Evolutionary conservation across 495 filamentous ascomycete genomes (phyloP).

Genomic region (Cercophora newfieldiana): DNA sequence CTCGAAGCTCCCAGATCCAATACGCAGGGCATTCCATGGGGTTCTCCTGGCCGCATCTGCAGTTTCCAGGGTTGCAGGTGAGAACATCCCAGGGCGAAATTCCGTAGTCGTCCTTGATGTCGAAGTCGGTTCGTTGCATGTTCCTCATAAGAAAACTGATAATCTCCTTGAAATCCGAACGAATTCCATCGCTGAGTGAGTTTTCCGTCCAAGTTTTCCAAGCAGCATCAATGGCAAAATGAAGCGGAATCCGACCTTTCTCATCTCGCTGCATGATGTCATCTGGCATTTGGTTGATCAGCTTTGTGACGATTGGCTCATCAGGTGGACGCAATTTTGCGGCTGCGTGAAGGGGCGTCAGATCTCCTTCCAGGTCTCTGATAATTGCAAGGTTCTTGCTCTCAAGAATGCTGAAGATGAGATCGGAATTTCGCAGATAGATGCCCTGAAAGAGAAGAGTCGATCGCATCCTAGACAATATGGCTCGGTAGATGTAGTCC

Average conservation of each 20-base stretch:
- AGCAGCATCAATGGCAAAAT: constrained; percentile 2
- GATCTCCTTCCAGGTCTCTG: not conserved
- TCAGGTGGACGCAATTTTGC: not conserved
- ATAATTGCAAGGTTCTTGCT: not conserved
- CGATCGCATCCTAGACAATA: constrained; percentile 5
- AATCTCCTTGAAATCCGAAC: not conserved
- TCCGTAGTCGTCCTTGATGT: constrained; percentile 5
- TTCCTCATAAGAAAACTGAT: constrained; percentile 17
- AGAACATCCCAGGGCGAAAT: constrained; percentile 17
- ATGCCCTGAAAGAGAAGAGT: constrained; percentile 9
- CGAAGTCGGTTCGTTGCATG: constrained; percentile 17
- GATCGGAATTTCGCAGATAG: not conserved
- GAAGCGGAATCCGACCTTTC: constrained; percentile 17
- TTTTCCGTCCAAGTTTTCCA: not conserved
- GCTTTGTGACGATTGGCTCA: constrained; percentile 9
- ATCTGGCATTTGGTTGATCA: constrained; percentile 6
- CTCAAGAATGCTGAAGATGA: not conserved
- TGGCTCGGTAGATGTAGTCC: constrained; percentile 17
- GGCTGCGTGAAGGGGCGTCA: constrained; percentile 17
- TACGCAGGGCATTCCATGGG: not conserved
- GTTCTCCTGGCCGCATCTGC: not conserved
- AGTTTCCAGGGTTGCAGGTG: not conserved
- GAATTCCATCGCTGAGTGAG: not conserved
- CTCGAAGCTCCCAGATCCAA: constrained; percentile 16
- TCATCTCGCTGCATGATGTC: constrained; percentile 15